Base-by-base conservation (phyloP, 2,329 filamentous ascomycete species). In the Colletotrichum tamarilloi region DNA sequence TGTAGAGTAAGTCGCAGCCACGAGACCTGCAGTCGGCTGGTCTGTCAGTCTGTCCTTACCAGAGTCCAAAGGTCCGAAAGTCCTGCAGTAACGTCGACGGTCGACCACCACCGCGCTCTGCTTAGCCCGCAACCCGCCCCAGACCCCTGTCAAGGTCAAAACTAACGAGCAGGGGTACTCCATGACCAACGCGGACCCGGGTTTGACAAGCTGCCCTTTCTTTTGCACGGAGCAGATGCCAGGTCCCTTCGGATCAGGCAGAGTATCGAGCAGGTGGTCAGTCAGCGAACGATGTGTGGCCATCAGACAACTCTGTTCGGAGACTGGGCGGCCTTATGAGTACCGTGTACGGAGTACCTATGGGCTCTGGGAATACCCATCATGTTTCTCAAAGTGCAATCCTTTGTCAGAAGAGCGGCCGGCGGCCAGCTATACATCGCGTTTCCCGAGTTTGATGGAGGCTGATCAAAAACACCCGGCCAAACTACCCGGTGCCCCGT, bases 141-240 rank as follows among this genome's bases (percentile, higher is more conserved):
- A n/a, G 16, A 66, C 35, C 67, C 70, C 56, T 70, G 70, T 66
- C 60, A 19, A 73, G 55, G 56, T 62, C 67, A 62, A 70, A 66
- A 65, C 62, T 66, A 66, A 35, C 5, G 56, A 66, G 53, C 69
- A 69, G 59, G 69, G 69, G 53, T 28, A 2, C 19, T 38, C 67
- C 70, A 73, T 70, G 62, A 49, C 46, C 60, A 67, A 49, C 56
- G 56, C 70, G 46, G 60, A 67, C 70, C 67, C 49, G 22, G 26
- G 32, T 69, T 57, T 65, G 70, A 70, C 70, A 70, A 69, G 46
- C 60, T 52, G 64, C 57, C 42, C 14, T 22, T 22, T 65, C 24
- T 49, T 42, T 72, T 56, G 63, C 66, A 69, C 59, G 19, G 53
- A 55, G 42, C 24, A 68, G 9, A 62, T 52, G 55, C 56, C 64